Percentiles rank a stretch among this genome's conserved stretches.
Conservation (phyloP, 2,329 filamentous ascomycete genomes). For the Fusarium phyllophilum region DNA sequence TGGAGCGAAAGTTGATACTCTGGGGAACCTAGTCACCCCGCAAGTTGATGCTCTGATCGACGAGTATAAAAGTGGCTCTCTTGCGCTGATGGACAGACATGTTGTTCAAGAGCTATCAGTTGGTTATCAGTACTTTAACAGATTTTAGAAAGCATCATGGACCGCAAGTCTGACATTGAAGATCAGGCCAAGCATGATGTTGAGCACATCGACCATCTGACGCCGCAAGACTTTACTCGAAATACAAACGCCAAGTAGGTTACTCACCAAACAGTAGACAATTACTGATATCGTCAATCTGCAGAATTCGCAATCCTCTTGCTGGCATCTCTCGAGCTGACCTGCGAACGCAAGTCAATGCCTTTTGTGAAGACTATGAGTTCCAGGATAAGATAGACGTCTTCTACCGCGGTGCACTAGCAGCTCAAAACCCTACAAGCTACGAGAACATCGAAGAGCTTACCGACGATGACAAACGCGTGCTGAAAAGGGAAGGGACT, state of each 20-base stretch:
- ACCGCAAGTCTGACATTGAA: conserved; percentile 33
- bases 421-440: conserved; percentile 39
- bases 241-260: conserved; percentile 48
- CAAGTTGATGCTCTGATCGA: background rate
- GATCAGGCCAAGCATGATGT: conserved; percentile 27
- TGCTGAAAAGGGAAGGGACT: conserved; percentile 39
- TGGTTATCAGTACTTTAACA: background rate
- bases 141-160: background rate
- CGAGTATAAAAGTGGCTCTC: conserved; percentile 11
- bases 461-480: conserved; percentile 38
- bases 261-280: background rate
- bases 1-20: background rate
- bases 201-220: conserved; percentile 31
- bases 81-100: background rate
- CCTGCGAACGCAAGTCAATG: conserved; percentile 33
- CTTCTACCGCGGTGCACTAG: conserved; percentile 45
- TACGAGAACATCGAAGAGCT: conserved; percentile 40
- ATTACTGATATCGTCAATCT: background rate
- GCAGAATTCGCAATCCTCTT: conserved; percentile 45
- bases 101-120: background rate
- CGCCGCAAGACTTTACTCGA: conserved; percentile 37
- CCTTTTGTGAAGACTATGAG: conserved; percentile 43
- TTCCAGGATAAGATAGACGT: conserved; percentile 42
- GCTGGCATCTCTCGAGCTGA: conserved; percentile 38
- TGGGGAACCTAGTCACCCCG: conserved; percentile 4